Evolutionary conservation across 139 green algal species (phyloP).

Genomic region (Coelastrella sp.): DNA sequence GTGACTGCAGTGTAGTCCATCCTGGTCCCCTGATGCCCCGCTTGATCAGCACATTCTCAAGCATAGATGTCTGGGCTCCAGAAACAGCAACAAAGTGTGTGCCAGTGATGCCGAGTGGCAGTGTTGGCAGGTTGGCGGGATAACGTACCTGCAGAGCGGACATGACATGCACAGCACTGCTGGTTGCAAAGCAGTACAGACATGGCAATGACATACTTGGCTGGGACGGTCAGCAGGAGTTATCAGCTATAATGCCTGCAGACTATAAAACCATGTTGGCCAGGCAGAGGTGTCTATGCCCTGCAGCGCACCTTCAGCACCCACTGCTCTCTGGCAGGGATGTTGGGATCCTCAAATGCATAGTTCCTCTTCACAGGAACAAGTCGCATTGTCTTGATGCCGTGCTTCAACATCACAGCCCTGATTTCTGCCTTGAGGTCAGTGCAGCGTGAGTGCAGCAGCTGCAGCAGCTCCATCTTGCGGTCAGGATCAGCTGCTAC

Average conservation of each 20-base stretch:
- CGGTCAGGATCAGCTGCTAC: conserved; percentile 3
- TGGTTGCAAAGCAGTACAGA: too few species aligned
- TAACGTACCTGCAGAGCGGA: conserved; percentile 70
- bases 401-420: conserved; percentile 69
- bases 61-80: conserved; percentile 72
- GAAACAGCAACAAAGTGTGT: conserved; percentile 69
- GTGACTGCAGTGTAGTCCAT: conserved; percentile 83
- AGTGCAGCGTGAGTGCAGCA: conserved; percentile 34
- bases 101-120: conserved; percentile 77
- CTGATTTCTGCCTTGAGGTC: conserved; percentile 87
- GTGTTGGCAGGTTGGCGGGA: conserved; percentile 63
- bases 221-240: too few species aligned
- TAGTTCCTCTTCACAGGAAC: conserved; percentile 92
- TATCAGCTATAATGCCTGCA: too few species aligned
- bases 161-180: too few species aligned
- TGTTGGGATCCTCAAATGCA: conserved; percentile 88
- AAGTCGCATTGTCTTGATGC: conserved; percentile 80
- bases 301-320: conserved; percentile 87
- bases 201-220: too few species aligned
- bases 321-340: conserved; percentile 89
- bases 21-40: conserved; percentile 90
- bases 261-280: background rate
- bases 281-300: background rate
- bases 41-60: conserved; percentile 96
- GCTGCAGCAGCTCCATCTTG: conserved; percentile 60